Base-by-base conservation (phyloP, 768 basidiomycete species). In the Cystoderma amianthinum region DNA sequence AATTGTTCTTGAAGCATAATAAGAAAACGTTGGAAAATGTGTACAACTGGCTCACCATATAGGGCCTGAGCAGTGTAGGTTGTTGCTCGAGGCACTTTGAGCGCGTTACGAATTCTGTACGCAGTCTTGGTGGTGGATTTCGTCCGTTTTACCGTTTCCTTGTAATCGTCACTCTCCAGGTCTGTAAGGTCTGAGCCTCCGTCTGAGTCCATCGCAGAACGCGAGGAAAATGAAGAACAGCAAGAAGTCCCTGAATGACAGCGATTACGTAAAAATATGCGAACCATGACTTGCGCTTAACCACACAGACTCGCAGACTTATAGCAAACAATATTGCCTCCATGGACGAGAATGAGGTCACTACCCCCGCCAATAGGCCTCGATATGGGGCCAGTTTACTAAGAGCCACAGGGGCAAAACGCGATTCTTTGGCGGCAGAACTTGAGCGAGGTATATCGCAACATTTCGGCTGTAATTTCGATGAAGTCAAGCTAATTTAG, bases 361-460 rank as follows among this genome's bases (percentile, higher is more conserved):
- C n/a, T n/a, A n/a, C n/a, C n/a, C n/a, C n/a, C n/a, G n/a, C n/a
- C n/a, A n/a, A n/a, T n/a, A n/a, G n/a, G n/a, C n/a, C n/a, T n/a
- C n/a, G n/a, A n/a, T n/a, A n/a, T n/a, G n/a, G n/a, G n/a, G n/a
- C n/a, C n/a, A n/a, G n/a, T n/a, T n/a, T n/a, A n/a, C n/a, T n/a
- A n/a, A n/a, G n/a, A n/a, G n/a, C n/a, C n/a, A n/a, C n/a, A n/a
- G n/a, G n/a, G n/a, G n/a, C 28, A 30, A 85, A 85, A 47, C 73
- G 82, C 21, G 81, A 82, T 46, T 81, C 82, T 0, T 58, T 82
- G 32, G 72, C 76, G 23, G 82, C 82, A 10, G 82, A 84, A 47
- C 67, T 84, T 12, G 81, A 83, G 55, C 69, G 78, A 53, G 81
- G 82, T 72, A 48, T 32, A 63, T 54, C n/a, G 12, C 22, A 20